Evolutionary conservation across 768 basidiomycete species (phyloP).

Genomic region (Agrocybe praecox): DNA sequence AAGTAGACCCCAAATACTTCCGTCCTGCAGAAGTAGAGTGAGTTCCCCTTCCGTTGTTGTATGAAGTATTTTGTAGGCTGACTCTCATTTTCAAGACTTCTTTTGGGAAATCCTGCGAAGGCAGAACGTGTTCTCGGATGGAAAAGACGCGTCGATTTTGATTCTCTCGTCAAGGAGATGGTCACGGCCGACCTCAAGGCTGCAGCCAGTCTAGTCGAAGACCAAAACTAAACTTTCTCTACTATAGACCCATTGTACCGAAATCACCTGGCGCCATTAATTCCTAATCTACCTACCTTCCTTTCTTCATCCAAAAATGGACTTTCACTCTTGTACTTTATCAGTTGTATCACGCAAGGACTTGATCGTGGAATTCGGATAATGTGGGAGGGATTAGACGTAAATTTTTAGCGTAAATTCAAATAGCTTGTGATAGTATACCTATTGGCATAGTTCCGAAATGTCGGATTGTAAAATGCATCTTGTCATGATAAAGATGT

Average conservation of each 20-base stretch:
- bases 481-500: not conserved
- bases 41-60: constrained; percentile 31
- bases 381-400: no score
- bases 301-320: no score
- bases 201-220: constrained; percentile 73
- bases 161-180: constrained; percentile 90
- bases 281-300: no score
- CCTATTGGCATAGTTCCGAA: no score
- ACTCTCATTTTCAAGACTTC: constrained; percentile 50
- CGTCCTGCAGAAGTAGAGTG: constrained; percentile 95
- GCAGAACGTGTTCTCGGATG: constrained; percentile 88
- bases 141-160: constrained; percentile 86
- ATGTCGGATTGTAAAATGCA: not conserved
- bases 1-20: constrained; percentile 89
- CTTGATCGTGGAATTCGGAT: no score
- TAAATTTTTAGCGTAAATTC: no score
- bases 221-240: constrained; percentile 66
- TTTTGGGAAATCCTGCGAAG: constrained; percentile 88
- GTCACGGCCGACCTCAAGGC: constrained; percentile 80
- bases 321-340: no score
- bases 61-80: not conserved
- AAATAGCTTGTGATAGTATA: no score
- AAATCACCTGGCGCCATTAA: no score
- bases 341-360: no score
- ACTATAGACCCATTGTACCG: no score